Base-by-base conservation (phyloP, 2,329 filamentous ascomycete genomes). In the Pyricularia sp. region DNA sequence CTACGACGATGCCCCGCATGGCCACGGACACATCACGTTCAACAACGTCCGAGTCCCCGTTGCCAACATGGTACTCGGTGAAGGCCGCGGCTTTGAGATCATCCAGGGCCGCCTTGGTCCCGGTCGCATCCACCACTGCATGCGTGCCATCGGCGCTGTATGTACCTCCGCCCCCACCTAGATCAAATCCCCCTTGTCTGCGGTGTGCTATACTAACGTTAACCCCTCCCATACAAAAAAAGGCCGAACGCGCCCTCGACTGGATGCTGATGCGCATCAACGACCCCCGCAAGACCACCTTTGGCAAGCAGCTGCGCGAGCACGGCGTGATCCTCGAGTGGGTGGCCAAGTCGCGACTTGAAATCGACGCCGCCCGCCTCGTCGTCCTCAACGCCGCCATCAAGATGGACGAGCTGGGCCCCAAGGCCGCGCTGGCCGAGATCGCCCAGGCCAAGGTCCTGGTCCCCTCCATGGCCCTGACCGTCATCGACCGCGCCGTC, bases 1-100 rank as follows among this genome's bases (percentile, higher is more conserved):
- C 66, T 97, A 92, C 78, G 94, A 97, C 75, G 94, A 99, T 71
- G 94, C 94, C n/a, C 94, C 94, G 2, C 94, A 99, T 76, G 94
- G 94, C 65, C 94, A 99, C 78, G 94, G 92, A 60, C 93, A 99
- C 77, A 86, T 99, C 73, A 84, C 81, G 44, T 97, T 99, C 78
- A 82, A 87, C 66, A 89, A 97, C 74, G 94, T 97, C 68, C 89
- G 93, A 66, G 90, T 99, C 0, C 93, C 93, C 8, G 85, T 82
- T 40, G 79, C 81, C 71, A 94, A 90, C 79, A 88, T 99, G 73
- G 89, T 97, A 12, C 88, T 99, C 3, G 93, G 94, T 67, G 91
- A 94, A 75, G 94, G 94, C 69, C 87, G 91, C 68, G 94, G 94
- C 24, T 99, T 99, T 75, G 94, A 99, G 77, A 96, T 99, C 73